These are phyloP conservation scores for Blakeslea trispora DNA, from an alignment of 371 early-diverging fungal species.

Conservation along the genomic window DNA sequence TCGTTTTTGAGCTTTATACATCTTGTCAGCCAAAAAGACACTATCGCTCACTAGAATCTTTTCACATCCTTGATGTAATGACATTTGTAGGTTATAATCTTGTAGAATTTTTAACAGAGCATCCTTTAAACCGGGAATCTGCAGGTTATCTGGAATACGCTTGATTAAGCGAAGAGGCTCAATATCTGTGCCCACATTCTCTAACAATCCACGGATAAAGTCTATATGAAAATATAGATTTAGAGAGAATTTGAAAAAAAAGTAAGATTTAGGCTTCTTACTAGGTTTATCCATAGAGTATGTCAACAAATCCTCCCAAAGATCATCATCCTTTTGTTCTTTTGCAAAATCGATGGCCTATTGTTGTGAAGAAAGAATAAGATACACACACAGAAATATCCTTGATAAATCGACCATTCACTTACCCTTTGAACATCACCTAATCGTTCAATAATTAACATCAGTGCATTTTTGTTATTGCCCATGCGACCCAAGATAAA, in stretches of 20 bases:
- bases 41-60: conserved; percentile 86
- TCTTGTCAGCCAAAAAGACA: conserved; percentile 72
- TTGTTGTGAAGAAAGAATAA: too few species aligned
- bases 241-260: too few species aligned
- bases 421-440: conserved; percentile 86
- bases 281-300: conserved; percentile 89
- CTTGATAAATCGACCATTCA: too few species aligned
- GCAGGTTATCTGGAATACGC: conserved; percentile 76
- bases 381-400: too few species aligned
- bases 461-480: conserved; percentile 86
- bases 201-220: conserved; percentile 88
- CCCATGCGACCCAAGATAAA: conserved; percentile 97
- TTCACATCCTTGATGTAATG: conserved; percentile 84
- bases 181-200: conserved; percentile 84
- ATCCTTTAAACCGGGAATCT: conserved; percentile 80
- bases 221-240: conserved; percentile 42
- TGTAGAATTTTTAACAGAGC: conserved; percentile 85
- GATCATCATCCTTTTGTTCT: conserved; percentile 92
- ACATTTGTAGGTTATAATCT: conserved; percentile 87
- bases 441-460: conserved; percentile 87
- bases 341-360: conserved; percentile 96
- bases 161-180: conserved; percentile 80
- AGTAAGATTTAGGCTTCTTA: too few species aligned
- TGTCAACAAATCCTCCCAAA: conserved; percentile 93
- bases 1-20: conserved; percentile 72